Evolutionary conservation across 306 rosid species (phyloP).

Genomic region (Betula pendula): DNA sequence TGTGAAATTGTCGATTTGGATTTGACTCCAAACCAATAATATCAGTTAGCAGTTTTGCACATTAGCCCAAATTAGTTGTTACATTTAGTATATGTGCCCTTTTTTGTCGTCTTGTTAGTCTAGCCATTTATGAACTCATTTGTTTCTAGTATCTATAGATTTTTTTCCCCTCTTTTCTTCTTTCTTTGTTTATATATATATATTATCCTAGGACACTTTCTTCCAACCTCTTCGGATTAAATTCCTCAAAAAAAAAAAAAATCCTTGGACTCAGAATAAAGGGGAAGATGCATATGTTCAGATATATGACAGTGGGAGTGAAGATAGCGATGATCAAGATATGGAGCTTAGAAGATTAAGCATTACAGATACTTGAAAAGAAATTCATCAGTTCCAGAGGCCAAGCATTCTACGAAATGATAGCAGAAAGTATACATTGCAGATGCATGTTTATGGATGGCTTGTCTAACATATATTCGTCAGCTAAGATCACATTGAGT

Average conservation of each 20-base stretch:
- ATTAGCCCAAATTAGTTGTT: too few species aligned
- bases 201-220: neutral
- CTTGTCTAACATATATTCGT: neutral
- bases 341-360: constrained; percentile 22
- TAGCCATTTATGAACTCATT: too few species aligned
- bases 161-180: too few species aligned
- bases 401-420: constrained; percentile 10
- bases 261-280: constrained; percentile 48
- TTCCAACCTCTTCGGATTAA: neutral
- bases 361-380: constrained; percentile 19
- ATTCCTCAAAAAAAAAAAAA: too few species aligned
- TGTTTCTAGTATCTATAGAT: too few species aligned
- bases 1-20: neutral
- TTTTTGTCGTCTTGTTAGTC: too few species aligned
- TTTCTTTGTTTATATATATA: too few species aligned
- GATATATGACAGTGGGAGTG: constrained; percentile 29
- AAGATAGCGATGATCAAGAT: constrained; percentile 36
- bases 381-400: constrained; percentile 3
- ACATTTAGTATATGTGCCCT: too few species aligned
- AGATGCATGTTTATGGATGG: constrained; percentile 8
- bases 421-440: too few species aligned
- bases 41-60: too few species aligned
- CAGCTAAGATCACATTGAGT: neutral
- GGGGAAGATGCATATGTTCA: constrained; percentile 38
- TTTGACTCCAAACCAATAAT: constrained; percentile 3